Base-by-base conservation (phyloP, 306 rosid genomes). In the Luffa aegyptiaca region DNA sequence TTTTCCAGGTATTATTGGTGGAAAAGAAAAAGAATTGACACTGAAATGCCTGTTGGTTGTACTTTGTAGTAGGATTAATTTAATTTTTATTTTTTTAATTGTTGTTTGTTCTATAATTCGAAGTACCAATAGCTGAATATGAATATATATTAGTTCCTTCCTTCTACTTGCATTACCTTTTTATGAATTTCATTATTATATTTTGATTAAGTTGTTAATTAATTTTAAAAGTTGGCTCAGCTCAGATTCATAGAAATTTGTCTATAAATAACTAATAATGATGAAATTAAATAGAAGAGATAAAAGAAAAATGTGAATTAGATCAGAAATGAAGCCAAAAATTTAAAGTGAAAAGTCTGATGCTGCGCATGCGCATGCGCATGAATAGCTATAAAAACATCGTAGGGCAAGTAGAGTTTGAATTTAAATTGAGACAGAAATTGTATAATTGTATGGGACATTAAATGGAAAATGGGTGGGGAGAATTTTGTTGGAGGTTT, bases 11-110 rank as follows among this genome's bases (percentile, higher is more conserved):
- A 42, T 56, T 45, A 42, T 56, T 70, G 1, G 20, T 77, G 20
- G 18, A n/a, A 56, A n/a, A 56, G n/a, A 56, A 53, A 31, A 35
- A 65, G 8, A 18, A 2, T 17, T 1, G 31, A 16, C 51, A 3
- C 75, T 41, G 33, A 49, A 45, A 44, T 75, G 63, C 78, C 63
- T 52, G 63, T 75, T 75, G 63, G 44, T 71, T 71, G 39, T 21
- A 71, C 12, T 21, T 72, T 48, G 5, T 4, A 72, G 11, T 31
- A 46, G 12, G 42, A 72, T 46, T 72, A 21, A 45, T 72, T 72
- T 70, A 8, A 5, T 45, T 72, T 2, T 72, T 6, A 45, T 44
- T 70, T n/a, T 68, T 62, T 41, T n/a, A n/a, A 2, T 20, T 45
- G 10, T 6, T 10, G n/a, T 21, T 45, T 69, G 39, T 42, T 69